Percentiles rank a stretch among this genome's conserved stretches.
Evolutionary conservation across 2,329 filamentous ascomycete genomes (phyloP).

Genomic region (Aspergillus clavatus): DNA sequence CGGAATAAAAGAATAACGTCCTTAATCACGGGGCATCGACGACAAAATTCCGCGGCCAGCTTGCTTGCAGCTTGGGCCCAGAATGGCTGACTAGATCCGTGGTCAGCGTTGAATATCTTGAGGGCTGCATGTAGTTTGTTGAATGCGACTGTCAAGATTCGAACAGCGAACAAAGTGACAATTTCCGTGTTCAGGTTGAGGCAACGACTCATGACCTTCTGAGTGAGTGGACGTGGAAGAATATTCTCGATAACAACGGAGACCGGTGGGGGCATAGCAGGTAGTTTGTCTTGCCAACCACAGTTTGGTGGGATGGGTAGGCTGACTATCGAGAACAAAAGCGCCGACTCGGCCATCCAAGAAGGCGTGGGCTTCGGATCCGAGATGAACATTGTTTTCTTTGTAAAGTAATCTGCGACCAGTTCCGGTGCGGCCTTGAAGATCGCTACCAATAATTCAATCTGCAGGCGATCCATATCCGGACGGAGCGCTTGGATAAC

Average conservation of each 20-base stretch:
- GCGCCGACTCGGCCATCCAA: conserved; percentile 90
- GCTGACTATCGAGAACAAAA: conserved; percentile 76
- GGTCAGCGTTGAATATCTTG: conserved; percentile 54
- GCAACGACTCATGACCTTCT: conserved; percentile 74
- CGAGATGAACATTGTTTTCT: conserved; percentile 74
- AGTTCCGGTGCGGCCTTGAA: conserved; percentile 81
- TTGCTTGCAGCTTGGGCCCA: conserved; percentile 68
- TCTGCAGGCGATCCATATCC: conserved; percentile 75
- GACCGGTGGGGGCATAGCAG: conserved; percentile 68
- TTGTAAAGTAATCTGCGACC: conserved; percentile 78
- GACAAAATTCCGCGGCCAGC: conserved; percentile 69
- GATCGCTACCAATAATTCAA: conserved; percentile 72
- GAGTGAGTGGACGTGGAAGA: conserved; percentile 73
- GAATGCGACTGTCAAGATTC: conserved; percentile 72
- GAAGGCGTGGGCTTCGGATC: conserved; percentile 89
- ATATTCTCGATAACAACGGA: conserved; percentile 79
- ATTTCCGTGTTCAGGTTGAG: conserved; percentile 72
- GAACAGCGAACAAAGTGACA: conserved; percentile 76
- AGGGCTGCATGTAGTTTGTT: conserved; percentile 68
- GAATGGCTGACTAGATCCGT: conserved; percentile 42
- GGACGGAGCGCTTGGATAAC: conserved; percentile 76
- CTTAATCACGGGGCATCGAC: conserved; percentile 74
- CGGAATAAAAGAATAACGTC: conserved; percentile 72
- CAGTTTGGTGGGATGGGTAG: conserved; percentile 68
- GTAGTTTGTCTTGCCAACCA: conserved; percentile 60